A percentile compares a stretch with the other conserved stretches of the same genome.
These are phyloP conservation scores for Dryadomyces quercus-mongolicae DNA, from an alignment of 2,329 filamentous ascomycete genomes.

Conservation along the genomic window DNA sequence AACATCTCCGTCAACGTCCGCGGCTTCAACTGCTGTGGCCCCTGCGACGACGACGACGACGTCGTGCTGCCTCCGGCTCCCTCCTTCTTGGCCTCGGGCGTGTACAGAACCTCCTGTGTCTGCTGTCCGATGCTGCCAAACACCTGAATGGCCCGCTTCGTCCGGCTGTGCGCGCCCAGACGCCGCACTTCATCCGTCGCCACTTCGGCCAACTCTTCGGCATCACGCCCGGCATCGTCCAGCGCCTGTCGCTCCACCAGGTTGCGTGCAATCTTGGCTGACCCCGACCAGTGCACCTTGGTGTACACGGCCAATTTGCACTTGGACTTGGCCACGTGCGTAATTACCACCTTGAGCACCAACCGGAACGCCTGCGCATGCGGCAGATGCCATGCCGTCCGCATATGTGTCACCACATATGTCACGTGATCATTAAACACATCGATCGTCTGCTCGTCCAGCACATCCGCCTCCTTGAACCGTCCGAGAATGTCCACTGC, in stretches of 20 bases:
- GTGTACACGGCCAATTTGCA: constrained; percentile 85
- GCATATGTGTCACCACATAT: constrained; percentile 51
- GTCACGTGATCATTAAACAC: constrained; percentile 63
- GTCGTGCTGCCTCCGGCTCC: background rate
- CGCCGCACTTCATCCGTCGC: constrained; percentile 67
- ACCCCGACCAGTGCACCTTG: constrained; percentile 73
- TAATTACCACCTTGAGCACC: constrained; percentile 85
- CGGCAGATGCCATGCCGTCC: constrained; percentile 73
- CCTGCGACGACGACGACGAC: constrained; percentile 33
- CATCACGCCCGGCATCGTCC: constrained; percentile 60
- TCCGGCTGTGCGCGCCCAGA: constrained; percentile 60
- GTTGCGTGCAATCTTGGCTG: constrained; percentile 47
- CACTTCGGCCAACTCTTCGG: constrained; percentile 62
- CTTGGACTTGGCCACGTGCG: constrained; percentile 80
- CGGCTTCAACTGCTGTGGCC: constrained; percentile 37
- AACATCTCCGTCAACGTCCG: constrained; percentile 57
- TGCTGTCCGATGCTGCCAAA: constrained; percentile 65
- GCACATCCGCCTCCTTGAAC: constrained; percentile 48
- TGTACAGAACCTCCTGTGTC: constrained; percentile 50
- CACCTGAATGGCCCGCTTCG: constrained; percentile 66
- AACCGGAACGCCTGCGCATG: constrained; percentile 68
- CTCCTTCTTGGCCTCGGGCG: constrained; percentile 24
- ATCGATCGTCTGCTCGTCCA: constrained; percentile 80
- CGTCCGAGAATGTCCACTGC: constrained; percentile 53
- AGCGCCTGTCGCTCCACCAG: constrained; percentile 60